Base-by-base conservation (phyloP, 140 eudicot genomes). In the Bidens hawaiensis region DNA sequence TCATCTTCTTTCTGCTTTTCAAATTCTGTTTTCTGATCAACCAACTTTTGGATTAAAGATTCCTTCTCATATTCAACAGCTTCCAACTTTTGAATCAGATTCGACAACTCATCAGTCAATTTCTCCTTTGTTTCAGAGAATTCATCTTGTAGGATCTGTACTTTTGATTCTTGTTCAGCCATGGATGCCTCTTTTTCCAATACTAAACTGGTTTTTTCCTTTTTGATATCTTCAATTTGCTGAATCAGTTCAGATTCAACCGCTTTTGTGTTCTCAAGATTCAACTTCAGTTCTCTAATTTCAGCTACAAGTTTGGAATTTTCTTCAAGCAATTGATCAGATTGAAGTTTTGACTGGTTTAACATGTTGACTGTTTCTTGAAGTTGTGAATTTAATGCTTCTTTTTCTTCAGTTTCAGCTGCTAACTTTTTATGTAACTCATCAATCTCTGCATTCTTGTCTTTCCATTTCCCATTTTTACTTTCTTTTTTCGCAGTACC, bases 1-100 rank as follows among this genome's bases (percentile, higher is more conserved):
- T 82, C 84, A 23, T 82, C 76, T 47, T 81, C 83, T 55, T 85
- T 83, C 78, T 75, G 82, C 54, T 71, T 82, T 70, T 78, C 88
- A 5, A 75, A 47, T 62, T 86, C 88, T 22, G 65, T 75, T 71
- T 75, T 78, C 61, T 51, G 81, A 8, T 64, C 78, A 41, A 26
- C 81, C 56, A 85, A 15, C 28, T 70, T 80, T 56, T 74, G 81
- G 3, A 76, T 59, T 17, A 81, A 53, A 15, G 76, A 60, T 16
- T 34, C 57, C 5, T 83, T 90, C 55, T 86, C 88, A 21, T 74
- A 78, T 60, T 75, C 88, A 4, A 63, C 17, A 24, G 41, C 41
- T 69, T 65, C 73, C 23, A 71, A 56, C 33, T 57, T 56, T 52
- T 62, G 76, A 54, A 53, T 73, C 55, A 73, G 72, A 40, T 79